Evolutionary conservation across 768 basidiomycete species (phyloP), one percentile per base, ranked within the genome.

Genomic region (Tylopilus vinaceipallidus): DNA sequence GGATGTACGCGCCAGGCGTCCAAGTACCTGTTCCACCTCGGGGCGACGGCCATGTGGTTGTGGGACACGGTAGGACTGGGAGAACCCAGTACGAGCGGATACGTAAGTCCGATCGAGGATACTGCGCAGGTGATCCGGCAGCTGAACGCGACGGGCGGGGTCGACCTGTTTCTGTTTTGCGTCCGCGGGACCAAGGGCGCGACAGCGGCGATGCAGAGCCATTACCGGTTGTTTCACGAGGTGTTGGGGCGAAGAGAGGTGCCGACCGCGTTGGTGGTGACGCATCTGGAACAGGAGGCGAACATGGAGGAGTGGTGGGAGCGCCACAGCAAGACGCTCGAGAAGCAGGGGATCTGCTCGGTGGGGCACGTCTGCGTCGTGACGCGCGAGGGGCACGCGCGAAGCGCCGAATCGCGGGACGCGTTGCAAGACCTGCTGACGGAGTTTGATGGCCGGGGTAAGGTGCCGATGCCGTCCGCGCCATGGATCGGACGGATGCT

Each of bases 141-240:
- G 12, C 55, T 76, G 29, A 59, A 58, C 16, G 50, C 39, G 22
- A 44, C 55, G 17, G 69, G 62, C 0, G 75, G 76, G 0, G 61
- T 76, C 45, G 70, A 59, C 55, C 65, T 77, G 4, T 70, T 77
- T 3, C 41, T 76, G 14, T 75, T 67, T 52, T 69, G 69, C 33
- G 70, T 76, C 37, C 69, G 71, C 13, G 72, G 66, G 1, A 69
- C 71, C 14, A 58, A 71, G 52, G 62, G 74, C 24, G n/a, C n/a
- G n/a, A 62, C 61, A 5, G 55, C 55, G 26, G 64, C 59, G 3
- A 49, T 55, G 1, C 61, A 63, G 42, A 60, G 60, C 54, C 63
- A 61, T 36, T 63, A 63, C 11, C 27, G 58, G 2, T 37, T 63
- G 35, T 62, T 62, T 19, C 64, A 62, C 46, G 61, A 62, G 12